Conservation (phyloP, 768 basidiomycete species). For the Boletus huronensis region DNA sequence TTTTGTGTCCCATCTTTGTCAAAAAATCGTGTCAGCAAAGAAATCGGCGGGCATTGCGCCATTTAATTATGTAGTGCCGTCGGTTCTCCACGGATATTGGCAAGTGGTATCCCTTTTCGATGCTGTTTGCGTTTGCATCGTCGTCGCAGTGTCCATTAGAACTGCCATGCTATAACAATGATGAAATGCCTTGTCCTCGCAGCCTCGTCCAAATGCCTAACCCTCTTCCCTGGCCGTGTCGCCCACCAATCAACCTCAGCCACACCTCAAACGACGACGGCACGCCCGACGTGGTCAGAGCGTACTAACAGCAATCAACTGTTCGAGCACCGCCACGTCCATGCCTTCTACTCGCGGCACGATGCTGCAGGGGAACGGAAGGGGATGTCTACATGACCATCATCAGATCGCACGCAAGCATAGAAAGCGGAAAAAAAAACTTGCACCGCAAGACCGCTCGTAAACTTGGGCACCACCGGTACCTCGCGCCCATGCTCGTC, state of each 20-base stretch:
- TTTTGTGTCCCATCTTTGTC: neutral
- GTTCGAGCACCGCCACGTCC: conserved; percentile 2
- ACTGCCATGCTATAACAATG: neutral
- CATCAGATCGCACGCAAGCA: neutral
- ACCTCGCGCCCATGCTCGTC: conserved; percentile 14
- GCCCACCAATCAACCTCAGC: too few relatives aligned
- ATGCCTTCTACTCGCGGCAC: conserved; percentile 6
- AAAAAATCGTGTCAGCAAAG: neutral
- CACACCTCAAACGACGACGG: neutral
- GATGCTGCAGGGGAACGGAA: conserved; percentile 11
- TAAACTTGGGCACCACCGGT: conserved; percentile 11
- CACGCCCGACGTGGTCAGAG: neutral
- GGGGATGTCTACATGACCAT: neutral
- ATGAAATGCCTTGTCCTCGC: neutral
- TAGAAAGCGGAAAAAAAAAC: neutral
- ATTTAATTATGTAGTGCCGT: too few relatives aligned
- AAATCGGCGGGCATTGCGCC: neutral
- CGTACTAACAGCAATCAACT: neutral
- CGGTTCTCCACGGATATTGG: too few relatives aligned
- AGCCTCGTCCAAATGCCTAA: too few relatives aligned
- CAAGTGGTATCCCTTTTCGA: neutral
- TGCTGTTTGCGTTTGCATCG: neutral
- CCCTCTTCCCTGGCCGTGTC: neutral
- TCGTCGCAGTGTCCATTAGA: neutral
- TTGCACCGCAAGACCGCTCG: conserved; percentile 14